Base-by-base conservation (phyloP, 225 moss, liverwort and hornwort species). In the Straminergon stramineum region DNA sequence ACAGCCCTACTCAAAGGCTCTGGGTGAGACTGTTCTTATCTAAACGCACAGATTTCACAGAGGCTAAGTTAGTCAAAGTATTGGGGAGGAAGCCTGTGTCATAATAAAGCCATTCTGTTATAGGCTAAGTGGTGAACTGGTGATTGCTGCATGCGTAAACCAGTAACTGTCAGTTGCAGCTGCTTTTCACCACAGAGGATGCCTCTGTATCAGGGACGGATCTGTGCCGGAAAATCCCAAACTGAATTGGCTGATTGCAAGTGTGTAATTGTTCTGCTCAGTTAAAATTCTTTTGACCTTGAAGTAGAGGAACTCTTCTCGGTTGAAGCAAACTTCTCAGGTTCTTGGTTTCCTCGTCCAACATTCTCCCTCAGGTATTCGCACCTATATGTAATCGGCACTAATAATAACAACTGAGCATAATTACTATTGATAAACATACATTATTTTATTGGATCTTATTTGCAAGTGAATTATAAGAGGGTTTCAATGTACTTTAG, bases 81-180 rank as follows among this genome's bases (percentile, higher is more conserved):
- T 7, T 41, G 2, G n/a, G 55, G 31, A 31, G 3, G 37, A 31
- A 9, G 63, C 11, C 32, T 62, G 88, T 73, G 61, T 88, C 76
- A 56, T 81, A 84, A 84, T 87, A 86, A 87, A 84, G 81, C 15
- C 76, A 37, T 85, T 84, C 82, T 87, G 85, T 89, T 87, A 48
- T 48, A 82, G 41, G 39, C 84, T 73, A 88, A 85, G 68, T 86
- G 57, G 82, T 70, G 85, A 88, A 85, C 62, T 86, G 57, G 82
- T 70, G 85, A 55, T 64, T 82, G 82, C 18, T 48, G 82, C 91
- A 82, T 89, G 87, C 75, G 53, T 87, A 48, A 62, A 30, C 58
- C 84, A 82, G 82, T 34, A 81, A 92, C n/a, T 90, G 88, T 88
- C 88, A 88, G 90, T 62, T 76, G 77, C 48, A 48, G 48, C 82